A percentile compares a stretch with the other conserved stretches of the same genome.
Evolutionary conservation across 2,329 filamentous ascomycete genomes (phyloP).

Genomic region (Sclerotinia spermophila): DNA sequence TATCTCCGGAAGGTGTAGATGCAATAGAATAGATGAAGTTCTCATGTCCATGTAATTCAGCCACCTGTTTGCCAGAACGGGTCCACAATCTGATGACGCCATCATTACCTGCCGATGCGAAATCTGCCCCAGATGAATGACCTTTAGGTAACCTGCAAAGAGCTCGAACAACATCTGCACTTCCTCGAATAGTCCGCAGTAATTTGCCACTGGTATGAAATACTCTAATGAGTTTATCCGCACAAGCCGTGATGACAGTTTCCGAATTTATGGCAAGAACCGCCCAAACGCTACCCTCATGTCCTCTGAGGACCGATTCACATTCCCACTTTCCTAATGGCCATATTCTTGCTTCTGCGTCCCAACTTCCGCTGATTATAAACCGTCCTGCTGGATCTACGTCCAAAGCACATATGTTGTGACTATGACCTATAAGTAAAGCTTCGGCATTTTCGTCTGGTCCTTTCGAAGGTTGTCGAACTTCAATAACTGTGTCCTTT

Average conservation of each 20-base stretch:
- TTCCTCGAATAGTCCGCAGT: constrained; percentile 61
- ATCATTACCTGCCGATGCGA: constrained; percentile 93
- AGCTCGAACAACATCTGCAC: constrained; percentile 82
- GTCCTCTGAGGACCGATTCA: constrained; percentile 67
- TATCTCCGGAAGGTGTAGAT: constrained; percentile 73
- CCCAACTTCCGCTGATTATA: constrained; percentile 92
- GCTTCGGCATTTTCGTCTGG: constrained; percentile 77
- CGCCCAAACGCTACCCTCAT: constrained; percentile 85
- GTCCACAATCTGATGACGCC: constrained; percentile 86
- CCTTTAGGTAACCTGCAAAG: constrained; percentile 73
- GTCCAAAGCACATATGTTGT: constrained; percentile 86
- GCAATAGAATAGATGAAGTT: constrained; percentile 90
- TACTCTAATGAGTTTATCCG: constrained; percentile 83
- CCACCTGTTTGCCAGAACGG: constrained; percentile 70
- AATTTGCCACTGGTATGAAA: constrained; percentile 67
- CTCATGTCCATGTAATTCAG: constrained; percentile 80
- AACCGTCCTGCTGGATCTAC: constrained; percentile 67
- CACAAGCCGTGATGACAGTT: constrained; percentile 85
- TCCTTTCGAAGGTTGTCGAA: constrained; percentile 65
- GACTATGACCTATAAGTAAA: constrained; percentile 77
- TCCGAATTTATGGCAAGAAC: constrained; percentile 77
- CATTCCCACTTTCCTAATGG: constrained; percentile 79
- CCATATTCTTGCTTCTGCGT: constrained; percentile 85
- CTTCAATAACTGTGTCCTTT: constrained; percentile 89
- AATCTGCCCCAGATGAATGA: constrained; percentile 81